These are phyloP conservation scores for Termitomyces sp. DNA, from an alignment of 1,284 basidiomycete species.

Conservation along the genomic window DNA sequence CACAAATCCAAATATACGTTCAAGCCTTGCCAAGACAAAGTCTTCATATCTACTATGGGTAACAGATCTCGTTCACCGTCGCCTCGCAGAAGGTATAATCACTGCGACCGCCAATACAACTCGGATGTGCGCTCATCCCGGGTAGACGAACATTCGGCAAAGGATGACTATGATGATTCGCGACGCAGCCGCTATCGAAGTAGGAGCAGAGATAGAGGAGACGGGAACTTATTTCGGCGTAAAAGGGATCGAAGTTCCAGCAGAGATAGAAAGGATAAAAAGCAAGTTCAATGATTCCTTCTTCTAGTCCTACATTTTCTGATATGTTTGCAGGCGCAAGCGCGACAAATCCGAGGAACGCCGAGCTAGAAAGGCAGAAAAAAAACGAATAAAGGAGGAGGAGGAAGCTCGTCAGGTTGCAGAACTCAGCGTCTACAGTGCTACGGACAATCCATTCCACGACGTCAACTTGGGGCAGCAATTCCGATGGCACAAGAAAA, in stretches of 20 bases:
- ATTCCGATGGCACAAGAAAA: constrained; percentile 98
- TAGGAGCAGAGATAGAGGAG: constrained; percentile 36
- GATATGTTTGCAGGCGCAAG: constrained; percentile 51
- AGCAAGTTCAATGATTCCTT: constrained; percentile 37
- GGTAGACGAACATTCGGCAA: constrained; percentile 26
- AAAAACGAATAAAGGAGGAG: constrained; percentile 76
- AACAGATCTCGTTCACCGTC: constrained; percentile 44
- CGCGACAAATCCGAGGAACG: constrained; percentile 77
- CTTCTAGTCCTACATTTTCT: not conserved
- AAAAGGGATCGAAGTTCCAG: constrained; percentile 42
- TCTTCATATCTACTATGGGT: constrained; percentile 20
- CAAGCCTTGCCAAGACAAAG: no score
- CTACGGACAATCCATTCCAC: constrained; percentile 95
- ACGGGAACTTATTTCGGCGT: constrained; percentile 31
- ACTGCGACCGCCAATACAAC: constrained; percentile 27
- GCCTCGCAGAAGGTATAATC: constrained; percentile 37
- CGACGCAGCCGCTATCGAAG: constrained; percentile 27
- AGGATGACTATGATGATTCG: constrained; percentile 27
- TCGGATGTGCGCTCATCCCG: constrained; percentile 26
- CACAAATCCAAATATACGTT: constrained; percentile 12
- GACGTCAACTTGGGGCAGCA: constrained; percentile 93
- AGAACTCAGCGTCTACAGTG: constrained; percentile 89
- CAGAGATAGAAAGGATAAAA: constrained; percentile 52
- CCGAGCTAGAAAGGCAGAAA: constrained; percentile 75
- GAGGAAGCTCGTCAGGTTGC: constrained; percentile 86